Percentiles rank a stretch among this genome's conserved stretches.
phyloP scores from a whole-genome alignment of 2,329 filamentous ascomycete genomes.

The Talaromyces amestolkiae region DNA sequence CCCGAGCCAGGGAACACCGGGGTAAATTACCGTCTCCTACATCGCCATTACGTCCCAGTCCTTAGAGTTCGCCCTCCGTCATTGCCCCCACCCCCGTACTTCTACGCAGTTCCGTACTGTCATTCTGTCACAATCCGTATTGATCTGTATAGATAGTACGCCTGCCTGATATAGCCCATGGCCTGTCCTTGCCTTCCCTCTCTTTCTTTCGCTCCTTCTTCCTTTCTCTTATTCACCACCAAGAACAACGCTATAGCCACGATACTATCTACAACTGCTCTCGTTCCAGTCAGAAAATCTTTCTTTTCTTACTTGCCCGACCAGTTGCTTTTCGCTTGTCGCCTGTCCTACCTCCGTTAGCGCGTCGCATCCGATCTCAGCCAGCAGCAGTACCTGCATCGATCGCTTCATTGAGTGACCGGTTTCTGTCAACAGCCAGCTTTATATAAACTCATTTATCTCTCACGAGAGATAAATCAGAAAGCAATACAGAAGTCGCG shows the following conservation, averaged over 20 bases:
- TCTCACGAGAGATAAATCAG: slow-evolving; percentile 11
- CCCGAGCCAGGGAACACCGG: slow-evolving; percentile 4
- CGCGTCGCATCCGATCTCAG: slow-evolving; percentile 15
- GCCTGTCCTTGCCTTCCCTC: background rate
- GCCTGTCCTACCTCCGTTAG: slow-evolving; percentile 13
- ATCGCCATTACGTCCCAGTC: background rate
- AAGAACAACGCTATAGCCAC: slow-evolving; percentile 1
- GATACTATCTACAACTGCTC: slow-evolving; percentile 3
- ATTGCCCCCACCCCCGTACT: slow-evolving; percentile 14
- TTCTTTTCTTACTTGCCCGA: slow-evolving; percentile 4
- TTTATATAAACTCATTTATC: slow-evolving; percentile 2
- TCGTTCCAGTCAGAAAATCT: slow-evolving; percentile 6
- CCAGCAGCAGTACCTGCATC: background rate
- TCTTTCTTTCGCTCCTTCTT: background rate
- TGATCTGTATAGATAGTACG: background rate
- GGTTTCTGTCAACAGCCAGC: background rate
- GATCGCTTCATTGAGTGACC: background rate
- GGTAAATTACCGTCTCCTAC: slow-evolving; percentile 11
- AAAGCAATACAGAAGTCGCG: slow-evolving; percentile 16
- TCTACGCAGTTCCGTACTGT: background rate
- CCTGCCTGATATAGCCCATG: slow-evolving; percentile 9
- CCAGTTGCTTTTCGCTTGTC: slow-evolving; percentile 9
- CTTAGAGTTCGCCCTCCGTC: background rate
- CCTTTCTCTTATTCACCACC: slow-evolving; percentile 5
- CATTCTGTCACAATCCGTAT: background rate